These are phyloP conservation scores for Serendipita indica DNA, from an alignment of 768 basidiomycete species.

Conservation along the genomic window DNA sequence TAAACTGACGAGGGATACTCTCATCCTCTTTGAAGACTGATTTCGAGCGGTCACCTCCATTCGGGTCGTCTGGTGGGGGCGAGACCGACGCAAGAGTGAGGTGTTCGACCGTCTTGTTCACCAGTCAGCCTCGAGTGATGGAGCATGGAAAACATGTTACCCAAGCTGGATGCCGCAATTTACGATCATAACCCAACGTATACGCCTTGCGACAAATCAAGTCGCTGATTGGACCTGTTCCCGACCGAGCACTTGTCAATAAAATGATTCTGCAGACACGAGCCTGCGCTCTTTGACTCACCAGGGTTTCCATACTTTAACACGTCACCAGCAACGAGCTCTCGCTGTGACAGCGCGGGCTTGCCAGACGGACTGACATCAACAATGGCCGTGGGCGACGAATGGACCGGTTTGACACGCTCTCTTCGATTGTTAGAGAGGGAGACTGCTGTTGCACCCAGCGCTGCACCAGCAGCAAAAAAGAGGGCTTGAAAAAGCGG, in stretches of 20 bases:
- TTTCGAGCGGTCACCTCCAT: constrained; percentile 52
- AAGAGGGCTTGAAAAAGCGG: constrained; percentile 47
- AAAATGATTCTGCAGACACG: not conserved
- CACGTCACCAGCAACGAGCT: constrained; percentile 25
- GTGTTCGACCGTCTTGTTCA: constrained; percentile 78
- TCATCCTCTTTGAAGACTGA: constrained; percentile 77
- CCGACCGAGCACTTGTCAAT: not conserved
- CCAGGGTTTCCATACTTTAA: constrained; percentile 77
- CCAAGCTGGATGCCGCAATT: constrained; percentile 87
- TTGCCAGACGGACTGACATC: constrained; percentile 18
- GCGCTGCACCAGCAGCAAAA: constrained; percentile 68
- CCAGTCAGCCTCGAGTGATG: not conserved
- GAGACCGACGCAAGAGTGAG: constrained; percentile 65
- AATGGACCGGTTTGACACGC: constrained; percentile 5
- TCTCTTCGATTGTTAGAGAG: constrained; percentile 15
- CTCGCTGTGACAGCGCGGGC: constrained; percentile 34
- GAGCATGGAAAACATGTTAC: constrained; percentile 28
- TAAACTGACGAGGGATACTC: constrained; percentile 57
- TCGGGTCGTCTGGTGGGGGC: constrained; percentile 21
- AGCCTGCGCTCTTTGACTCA: constrained; percentile 22
- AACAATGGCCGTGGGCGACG: constrained; percentile 10
- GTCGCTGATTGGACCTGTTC: constrained; percentile 72
- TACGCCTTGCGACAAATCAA: constrained; percentile 68
- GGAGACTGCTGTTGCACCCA: constrained; percentile 52
- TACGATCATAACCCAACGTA: constrained; percentile 78